Conservation (phyloP, 2,329 filamentous ascomycete species). For the Biscogniauxia sp. region DNA sequence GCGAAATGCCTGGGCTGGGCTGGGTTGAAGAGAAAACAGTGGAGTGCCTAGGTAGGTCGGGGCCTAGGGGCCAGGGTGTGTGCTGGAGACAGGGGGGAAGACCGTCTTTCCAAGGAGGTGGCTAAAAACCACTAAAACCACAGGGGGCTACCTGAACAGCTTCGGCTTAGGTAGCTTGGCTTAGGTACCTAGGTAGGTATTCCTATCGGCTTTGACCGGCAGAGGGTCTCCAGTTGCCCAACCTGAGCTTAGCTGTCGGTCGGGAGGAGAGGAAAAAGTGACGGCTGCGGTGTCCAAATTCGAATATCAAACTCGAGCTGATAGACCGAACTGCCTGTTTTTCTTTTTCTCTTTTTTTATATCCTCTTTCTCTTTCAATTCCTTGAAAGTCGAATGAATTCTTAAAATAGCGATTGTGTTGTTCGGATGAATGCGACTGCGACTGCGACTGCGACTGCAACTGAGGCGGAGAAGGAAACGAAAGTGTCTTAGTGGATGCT, state of each 20-base stretch:
- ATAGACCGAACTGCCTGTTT: not conserved
- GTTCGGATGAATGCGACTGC: too few relatives aligned
- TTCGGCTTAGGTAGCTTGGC: not conserved
- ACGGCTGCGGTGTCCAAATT: not conserved
- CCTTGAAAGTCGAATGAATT: not conserved
- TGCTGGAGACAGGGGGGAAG: slow-evolving; percentile 8
- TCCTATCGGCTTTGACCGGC: slow-evolving; percentile 4
- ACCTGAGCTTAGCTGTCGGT: not conserved
- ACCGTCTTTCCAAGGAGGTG: slow-evolving; percentile 16
- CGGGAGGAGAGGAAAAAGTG: too few relatives aligned
- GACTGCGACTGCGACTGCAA: not conserved
- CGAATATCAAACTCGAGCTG: not conserved
- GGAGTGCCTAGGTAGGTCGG: not conserved
- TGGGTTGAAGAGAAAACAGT: slow-evolving; percentile 15
- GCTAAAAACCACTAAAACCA: slow-evolving; percentile 19
- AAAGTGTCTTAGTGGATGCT: slow-evolving; percentile 1
- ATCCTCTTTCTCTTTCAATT: not conserved
- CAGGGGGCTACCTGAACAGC: slow-evolving; percentile 1
- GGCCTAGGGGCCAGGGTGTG: slow-evolving; percentile 1
- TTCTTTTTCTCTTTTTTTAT: too few relatives aligned
- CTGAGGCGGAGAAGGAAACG: not conserved
- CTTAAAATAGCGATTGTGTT: not conserved
- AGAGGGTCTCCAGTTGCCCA: not conserved
- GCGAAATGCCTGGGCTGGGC: slow-evolving; percentile 28
- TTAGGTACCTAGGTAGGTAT: not conserved